Conservation (phyloP, 129 eudicot species). For the Daucus carota region DH1_v3.0 NC_030386.2:19528001-19528500, state of each 20-base stretch:
- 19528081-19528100: too few relatives aligned
- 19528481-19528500: conserved; percentile 4
- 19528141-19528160: neutral
- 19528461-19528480: neutral
- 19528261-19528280: neutral
- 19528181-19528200: neutral
- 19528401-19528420: neutral
- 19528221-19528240: neutral
- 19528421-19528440: neutral
- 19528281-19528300: neutral
- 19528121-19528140: neutral
- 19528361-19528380: conserved; percentile 5
- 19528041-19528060: too few relatives aligned
- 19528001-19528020: too few relatives aligned
- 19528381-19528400: neutral
- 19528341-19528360: conserved; percentile 3
- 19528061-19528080: too few relatives aligned
- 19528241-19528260: neutral
- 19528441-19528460: neutral
- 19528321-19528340: conserved; percentile 4
- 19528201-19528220: neutral
- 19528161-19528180: neutral
- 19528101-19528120: too few relatives aligned
- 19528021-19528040: too few relatives aligned
- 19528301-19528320: neutral